Base-by-base conservation (phyloP, 1,284 basidiomycete species). In the Taiwanofungus camphoratus region DNA sequence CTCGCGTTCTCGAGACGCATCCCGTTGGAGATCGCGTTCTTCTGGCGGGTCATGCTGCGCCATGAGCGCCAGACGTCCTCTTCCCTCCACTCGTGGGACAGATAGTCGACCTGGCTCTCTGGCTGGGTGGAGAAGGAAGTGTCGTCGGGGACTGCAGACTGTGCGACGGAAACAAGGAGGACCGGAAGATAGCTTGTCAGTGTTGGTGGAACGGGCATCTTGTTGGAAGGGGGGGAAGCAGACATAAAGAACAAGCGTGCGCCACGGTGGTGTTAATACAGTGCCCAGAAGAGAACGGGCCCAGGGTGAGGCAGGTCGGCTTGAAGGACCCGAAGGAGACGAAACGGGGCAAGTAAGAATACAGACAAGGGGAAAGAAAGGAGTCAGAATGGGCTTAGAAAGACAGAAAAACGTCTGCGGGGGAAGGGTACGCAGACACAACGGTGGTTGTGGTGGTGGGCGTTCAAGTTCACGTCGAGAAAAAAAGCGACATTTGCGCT, bases 21-120 rank as follows among this genome's bases (percentile, higher is more conserved):
- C 38, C 95, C 95, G 62, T 99, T 99, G 11, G 92, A 82, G 60
- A 99, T 97, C 68, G 95, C 94, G 63, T 97, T 90, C 79, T 98
- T 99, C 73, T 93, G 90, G 52, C 91, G 82, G 38, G 95, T 99
- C 93, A 98, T 99, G 61, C 86, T 92, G 54, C 95, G 80, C 95
- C 95, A 99, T 39, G 88, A 92, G 45, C 89, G 85, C 93, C 93
- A 97, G 11, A 99, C 92, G 65, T 99, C 96, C 65, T 98, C 94
- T 66, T 99, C 96, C 51, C 84, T 78, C 95, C 96, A 99, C 49
- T 96, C 78, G 65, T 99, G 94, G 39, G 89, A 93, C 49, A 88
- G 77, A 63, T 88, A 88, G 72, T 88, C 85, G 57, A 88, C 85
- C 68, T 88, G 86, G 24, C 76, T 80, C 26, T 75, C 71, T 32